These are phyloP conservation scores for Phytopythium ostracodes DNA, from an alignment of 352 stramenopile genomes.

Conservation along the genomic window DNA sequence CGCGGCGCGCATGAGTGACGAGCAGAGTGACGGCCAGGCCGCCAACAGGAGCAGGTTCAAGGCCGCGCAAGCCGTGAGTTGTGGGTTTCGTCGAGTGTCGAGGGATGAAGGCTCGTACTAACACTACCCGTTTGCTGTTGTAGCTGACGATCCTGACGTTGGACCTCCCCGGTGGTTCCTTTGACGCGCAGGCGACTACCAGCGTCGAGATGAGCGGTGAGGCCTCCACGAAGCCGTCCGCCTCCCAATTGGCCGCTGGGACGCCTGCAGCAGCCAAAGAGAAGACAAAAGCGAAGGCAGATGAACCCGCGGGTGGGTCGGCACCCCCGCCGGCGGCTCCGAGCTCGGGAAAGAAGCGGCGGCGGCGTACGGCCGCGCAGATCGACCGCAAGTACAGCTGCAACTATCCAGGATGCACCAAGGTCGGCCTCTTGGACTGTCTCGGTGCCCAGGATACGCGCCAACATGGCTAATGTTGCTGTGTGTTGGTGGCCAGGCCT, in stretches of 20 bases:
- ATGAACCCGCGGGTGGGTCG: not conserved
- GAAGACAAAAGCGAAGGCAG: not conserved
- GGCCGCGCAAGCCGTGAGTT: constrained; percentile 41
- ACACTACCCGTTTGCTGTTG: not conserved
- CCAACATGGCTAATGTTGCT: constrained; percentile 6
- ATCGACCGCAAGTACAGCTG: constrained; percentile 83
- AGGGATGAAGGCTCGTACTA: not conserved
- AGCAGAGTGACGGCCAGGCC: not conserved
- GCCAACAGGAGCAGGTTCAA: constrained; percentile 31
- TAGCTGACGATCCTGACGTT: not conserved
- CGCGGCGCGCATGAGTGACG: not conserved
- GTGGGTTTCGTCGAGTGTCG: not conserved
- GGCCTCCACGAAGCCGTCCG: not conserved
- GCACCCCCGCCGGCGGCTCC: not conserved
- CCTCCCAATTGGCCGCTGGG: not conserved
- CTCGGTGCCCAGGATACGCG: not conserved
- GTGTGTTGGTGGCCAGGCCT: constrained; percentile 32
- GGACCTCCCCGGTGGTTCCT: not conserved
- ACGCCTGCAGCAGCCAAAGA: not conserved
- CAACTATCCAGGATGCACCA: constrained; percentile 48
- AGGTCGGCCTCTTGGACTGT: constrained; percentile 27
- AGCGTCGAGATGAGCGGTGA: not conserved
- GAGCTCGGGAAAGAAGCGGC: constrained; percentile 65
- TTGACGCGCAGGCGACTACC: not conserved
- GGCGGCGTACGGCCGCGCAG: constrained; percentile 63